These are phyloP conservation scores for Neurospora sp. DNA, from an alignment of 495 filamentous ascomycete genomes.

Conservation along the genomic window DNA sequence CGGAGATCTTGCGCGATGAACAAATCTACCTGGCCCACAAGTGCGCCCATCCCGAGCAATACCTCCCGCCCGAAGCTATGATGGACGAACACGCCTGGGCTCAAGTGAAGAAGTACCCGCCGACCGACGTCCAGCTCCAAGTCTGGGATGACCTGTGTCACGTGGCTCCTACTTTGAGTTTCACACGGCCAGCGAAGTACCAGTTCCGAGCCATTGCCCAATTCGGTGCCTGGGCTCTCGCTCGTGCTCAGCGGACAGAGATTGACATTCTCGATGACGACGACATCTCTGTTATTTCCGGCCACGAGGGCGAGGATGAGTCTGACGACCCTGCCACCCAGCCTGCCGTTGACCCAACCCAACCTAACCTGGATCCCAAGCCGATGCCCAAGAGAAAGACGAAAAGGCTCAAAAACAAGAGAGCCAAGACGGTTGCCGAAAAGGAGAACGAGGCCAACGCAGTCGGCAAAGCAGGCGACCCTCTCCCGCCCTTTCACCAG, in stretches of 20 bases:
- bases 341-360: not conserved
- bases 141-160: slow-evolving; percentile 94
- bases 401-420: not conserved
- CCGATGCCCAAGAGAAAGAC: not conserved
- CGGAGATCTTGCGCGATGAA: slow-evolving; percentile 82
- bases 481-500: slow-evolving; percentile 62
- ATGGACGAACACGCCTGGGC: slow-evolving; percentile 52
- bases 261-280: slow-evolving; percentile 79
- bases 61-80: slow-evolving; percentile 55
- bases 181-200: slow-evolving; percentile 85
- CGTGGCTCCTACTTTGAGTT: slow-evolving; percentile 81
- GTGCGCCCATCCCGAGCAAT: slow-evolving; percentile 67
- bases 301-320: slow-evolving; percentile 33
- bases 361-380: not conserved
- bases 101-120: slow-evolving; percentile 55
- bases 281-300: slow-evolving; percentile 62
- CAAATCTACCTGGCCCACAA: slow-evolving; percentile 95
- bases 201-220: slow-evolving; percentile 84
- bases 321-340: not conserved
- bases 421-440: not conserved
- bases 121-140: slow-evolving; percentile 90
- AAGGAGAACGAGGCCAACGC: slow-evolving; percentile 13
- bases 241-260: slow-evolving; percentile 63
- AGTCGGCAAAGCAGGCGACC: slow-evolving; percentile 74
- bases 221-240: slow-evolving; percentile 83